Evolutionary conservation across 352 stramenopile species (phyloP), one percentile per base, ranked within the genome.

Genomic region (Phytophthora cryptogea): DNA sequence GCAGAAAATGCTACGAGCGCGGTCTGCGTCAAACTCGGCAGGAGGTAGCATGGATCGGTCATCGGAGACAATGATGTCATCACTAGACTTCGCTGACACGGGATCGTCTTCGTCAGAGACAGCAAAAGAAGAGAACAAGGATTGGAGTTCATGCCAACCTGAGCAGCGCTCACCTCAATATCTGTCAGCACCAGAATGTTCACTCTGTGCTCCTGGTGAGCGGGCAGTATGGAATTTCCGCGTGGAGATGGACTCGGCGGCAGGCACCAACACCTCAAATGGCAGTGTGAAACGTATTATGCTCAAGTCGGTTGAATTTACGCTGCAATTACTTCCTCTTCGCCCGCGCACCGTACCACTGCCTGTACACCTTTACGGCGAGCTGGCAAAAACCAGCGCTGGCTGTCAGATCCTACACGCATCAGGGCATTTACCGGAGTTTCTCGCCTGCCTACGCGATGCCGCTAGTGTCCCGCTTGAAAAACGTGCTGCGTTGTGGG

Each of bases 261-360:
- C 77, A 5, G 69, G 70, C 13, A 76, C 68, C 8, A 83, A 64
- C n/a, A 76, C 67, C 46, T 63, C 67, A 42, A 76, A 76, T 46
- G 70, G 70, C 10, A 78, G 56, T 23, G 70, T 93, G 10, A 94
- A 92, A 55, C 83, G 87, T 3, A 45, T 94, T 26, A 54, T 86
- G 68, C 84, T 96, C n/a, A 94, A 96, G 61, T 94, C 85, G 17
- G 86, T 96, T 20, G 87, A 96, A 57, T 96, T 96, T 57, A 96
- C 87, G 10, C 68, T 96, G 2, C 85, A 96, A 55, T 63, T 96
- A 10, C 65, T 96, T 17, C 87, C 87, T 7, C 63, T 92, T 50
- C 83, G 86, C 37, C 84, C 87, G 20, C 82, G 85, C 5, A 85
- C 84, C 1, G 87, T 96, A 20, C 83, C 85, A 9, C 67, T 96